Conservation (phyloP, 306 rosid genomes). For the Acacia crassicarpa region DNA sequence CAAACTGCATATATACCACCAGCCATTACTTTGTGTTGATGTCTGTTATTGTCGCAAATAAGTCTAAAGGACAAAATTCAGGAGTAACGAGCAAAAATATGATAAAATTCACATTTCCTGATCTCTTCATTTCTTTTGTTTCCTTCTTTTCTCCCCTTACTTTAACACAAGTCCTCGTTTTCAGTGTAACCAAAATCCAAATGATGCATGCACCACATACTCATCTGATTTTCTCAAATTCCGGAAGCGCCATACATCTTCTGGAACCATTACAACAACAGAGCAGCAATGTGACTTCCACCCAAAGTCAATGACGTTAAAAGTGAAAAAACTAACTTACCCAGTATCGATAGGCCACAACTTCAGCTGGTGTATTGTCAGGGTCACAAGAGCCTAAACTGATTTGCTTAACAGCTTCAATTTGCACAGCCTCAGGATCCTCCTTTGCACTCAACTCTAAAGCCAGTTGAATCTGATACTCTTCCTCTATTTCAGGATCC, state of each 20-base stretch:
- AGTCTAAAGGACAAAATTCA: constrained; percentile 22
- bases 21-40: constrained; percentile 24
- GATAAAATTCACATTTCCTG: constrained; percentile 24
- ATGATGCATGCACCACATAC: constrained; percentile 18
- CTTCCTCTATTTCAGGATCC: constrained; percentile 92
- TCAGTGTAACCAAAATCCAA: neutral
- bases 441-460: constrained; percentile 94
- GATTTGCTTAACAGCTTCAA: constrained; percentile 97
- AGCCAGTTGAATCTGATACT: constrained; percentile 88
- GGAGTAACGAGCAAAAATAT: neutral
- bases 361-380: constrained; percentile 86
- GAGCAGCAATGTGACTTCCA: constrained; percentile 33
- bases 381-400: constrained; percentile 90
- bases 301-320: constrained; percentile 28
- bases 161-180: constrained; percentile 9
- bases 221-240: constrained; percentile 22
- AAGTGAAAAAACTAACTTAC: constrained; percentile 57
- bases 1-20: constrained; percentile 18
- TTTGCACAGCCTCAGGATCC: constrained; percentile 98
- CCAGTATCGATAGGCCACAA: constrained; percentile 91
- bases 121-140: neutral
- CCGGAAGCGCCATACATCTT: constrained; percentile 30
- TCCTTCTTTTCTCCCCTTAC: neutral
- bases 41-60: constrained; percentile 25
- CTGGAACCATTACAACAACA: constrained; percentile 15